Evolutionary conservation across 1,139 yeast species (phyloP).

Genomic region (Meyerozyma smithsonii): DNA sequence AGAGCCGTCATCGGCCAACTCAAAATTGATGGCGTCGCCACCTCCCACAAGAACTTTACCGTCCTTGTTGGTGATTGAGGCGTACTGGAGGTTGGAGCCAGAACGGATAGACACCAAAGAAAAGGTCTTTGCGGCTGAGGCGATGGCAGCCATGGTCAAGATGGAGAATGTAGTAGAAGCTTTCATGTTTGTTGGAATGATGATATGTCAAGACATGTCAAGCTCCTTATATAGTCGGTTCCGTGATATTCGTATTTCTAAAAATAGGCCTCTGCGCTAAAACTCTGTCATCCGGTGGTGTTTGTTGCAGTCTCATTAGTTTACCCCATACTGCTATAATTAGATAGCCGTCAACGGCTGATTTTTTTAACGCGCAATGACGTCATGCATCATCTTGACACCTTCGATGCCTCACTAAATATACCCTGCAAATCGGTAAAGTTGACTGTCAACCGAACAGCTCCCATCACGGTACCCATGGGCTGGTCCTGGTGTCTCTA

Average conservation of each 20-base stretch:
- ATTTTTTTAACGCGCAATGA: neutral
- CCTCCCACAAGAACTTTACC: constrained; percentile 5
- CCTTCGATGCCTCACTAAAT: too few relatives aligned
- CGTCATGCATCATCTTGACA: neutral
- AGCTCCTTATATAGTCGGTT: neutral
- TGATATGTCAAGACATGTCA: neutral
- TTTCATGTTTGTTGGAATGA: constrained; percentile 2
- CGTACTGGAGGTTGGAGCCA: constrained; percentile 21
- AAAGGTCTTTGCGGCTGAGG: constrained; percentile 20
- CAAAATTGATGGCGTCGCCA: constrained; percentile 5
- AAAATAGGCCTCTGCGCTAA: neutral
- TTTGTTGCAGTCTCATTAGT: neutral
- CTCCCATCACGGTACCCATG: too few relatives aligned
- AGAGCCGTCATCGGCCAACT: constrained; percentile 9
- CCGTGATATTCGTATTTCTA: neutral
- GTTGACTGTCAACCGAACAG: too few relatives aligned
- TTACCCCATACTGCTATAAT: neutral
- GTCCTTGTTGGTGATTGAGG: constrained; percentile 7
- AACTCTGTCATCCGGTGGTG: neutral
- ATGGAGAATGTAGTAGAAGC: constrained; percentile 12
- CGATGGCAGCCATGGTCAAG: constrained; percentile 18
- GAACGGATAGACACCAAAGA: constrained; percentile 19
- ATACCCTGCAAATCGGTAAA: constrained; percentile 9
- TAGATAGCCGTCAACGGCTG: neutral
- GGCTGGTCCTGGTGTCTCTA: too few relatives aligned